Evolutionary conservation across 345 rosid species (phyloP).

Genomic region (Hypericum androsaemum): DNA sequence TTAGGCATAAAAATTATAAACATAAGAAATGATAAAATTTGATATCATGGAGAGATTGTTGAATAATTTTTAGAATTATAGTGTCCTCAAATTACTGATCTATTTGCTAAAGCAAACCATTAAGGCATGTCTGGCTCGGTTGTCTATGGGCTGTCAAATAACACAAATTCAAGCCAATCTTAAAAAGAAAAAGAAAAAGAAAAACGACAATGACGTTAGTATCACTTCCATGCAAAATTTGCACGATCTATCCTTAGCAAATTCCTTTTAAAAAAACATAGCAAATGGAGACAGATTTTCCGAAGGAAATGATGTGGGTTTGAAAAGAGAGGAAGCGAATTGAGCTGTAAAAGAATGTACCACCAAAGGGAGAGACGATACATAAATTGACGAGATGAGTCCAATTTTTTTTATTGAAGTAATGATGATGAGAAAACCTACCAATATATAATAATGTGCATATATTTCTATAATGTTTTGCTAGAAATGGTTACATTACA

Average conservation of each 20-base stretch:
- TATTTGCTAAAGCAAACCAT: too few species aligned
- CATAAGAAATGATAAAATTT: too few species aligned
- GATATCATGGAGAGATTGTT: too few species aligned
- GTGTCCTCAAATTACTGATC: too few species aligned
- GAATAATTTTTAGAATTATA: too few species aligned
- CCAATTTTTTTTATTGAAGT: constrained; percentile 35
- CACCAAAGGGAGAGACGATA: constrained; percentile 7
- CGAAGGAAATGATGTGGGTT: constrained; percentile 50
- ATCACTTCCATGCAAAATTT: constrained; percentile 20
- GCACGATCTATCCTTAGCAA: constrained; percentile 23
- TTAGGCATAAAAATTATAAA: too few species aligned
- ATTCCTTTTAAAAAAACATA: too few species aligned
- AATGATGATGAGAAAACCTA: constrained; percentile 49
- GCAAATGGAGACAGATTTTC: constrained; percentile 66
- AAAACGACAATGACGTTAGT: too few species aligned
- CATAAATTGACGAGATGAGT: constrained; percentile 6
- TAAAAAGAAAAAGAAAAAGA: too few species aligned
- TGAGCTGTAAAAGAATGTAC: constrained; percentile 22
- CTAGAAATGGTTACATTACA: constrained; percentile 21
- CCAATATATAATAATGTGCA: constrained; percentile 16
- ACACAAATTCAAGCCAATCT: too few species aligned
- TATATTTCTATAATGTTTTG: constrained; percentile 17
- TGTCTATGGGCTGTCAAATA: too few species aligned
- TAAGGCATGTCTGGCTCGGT: too few species aligned
- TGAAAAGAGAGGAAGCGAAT: constrained; percentile 21